phyloP scores from a whole-genome alignment of 495 filamentous ascomycete species.

The Lasiosphaeria miniovina region DNA sequence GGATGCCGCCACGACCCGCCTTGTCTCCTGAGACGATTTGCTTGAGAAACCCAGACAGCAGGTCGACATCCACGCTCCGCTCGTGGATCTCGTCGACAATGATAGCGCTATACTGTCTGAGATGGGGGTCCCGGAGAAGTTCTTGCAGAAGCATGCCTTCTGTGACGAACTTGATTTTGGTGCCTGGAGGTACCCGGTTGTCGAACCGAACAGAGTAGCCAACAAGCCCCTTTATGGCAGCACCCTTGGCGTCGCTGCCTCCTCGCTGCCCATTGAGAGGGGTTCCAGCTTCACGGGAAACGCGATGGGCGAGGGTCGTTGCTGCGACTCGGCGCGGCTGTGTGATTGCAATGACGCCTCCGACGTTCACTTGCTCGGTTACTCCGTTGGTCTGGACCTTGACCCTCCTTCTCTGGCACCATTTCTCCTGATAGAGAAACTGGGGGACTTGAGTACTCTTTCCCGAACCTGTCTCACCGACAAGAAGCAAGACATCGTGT shows the following conservation, averaged over 20 bases:
- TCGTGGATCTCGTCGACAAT: slow-evolving; percentile 98
- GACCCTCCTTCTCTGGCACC: slow-evolving; percentile 63
- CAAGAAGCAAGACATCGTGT: slow-evolving; percentile 76
- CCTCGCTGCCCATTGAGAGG: slow-evolving; percentile 49
- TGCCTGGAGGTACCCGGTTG: slow-evolving; percentile 64
- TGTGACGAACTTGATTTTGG: slow-evolving; percentile 87
- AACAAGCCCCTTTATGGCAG: slow-evolving; percentile 64
- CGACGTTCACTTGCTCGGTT: slow-evolving; percentile 54
- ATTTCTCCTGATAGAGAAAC: slow-evolving; percentile 74
- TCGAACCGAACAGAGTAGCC: slow-evolving; percentile 96
- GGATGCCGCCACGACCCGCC: slow-evolving; percentile 61
- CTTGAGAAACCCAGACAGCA: slow-evolving; percentile 82
- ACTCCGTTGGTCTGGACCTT: slow-evolving; percentile 39
- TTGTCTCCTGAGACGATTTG: slow-evolving; percentile 61
- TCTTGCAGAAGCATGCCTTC: slow-evolving; percentile 98
- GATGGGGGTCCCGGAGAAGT: slow-evolving; percentile 77
- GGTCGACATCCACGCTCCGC: slow-evolving; percentile 91
- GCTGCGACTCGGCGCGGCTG: slow-evolving; percentile 93
- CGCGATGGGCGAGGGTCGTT: slow-evolving; percentile 84
- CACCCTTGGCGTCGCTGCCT: slow-evolving; percentile 34
- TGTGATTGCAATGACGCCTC: slow-evolving; percentile 91
- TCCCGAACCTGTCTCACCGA: slow-evolving; percentile 93
- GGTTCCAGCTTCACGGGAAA: slow-evolving; percentile 87
- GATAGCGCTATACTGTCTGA: slow-evolving; percentile 82
- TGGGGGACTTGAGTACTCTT: slow-evolving; percentile 97